Percentiles rank a stretch among this genome's conserved stretches.
These are phyloP conservation scores for Neurospora hispaniola DNA, from an alignment of 495 filamentous ascomycete species.

Conservation along the genomic window DNA sequence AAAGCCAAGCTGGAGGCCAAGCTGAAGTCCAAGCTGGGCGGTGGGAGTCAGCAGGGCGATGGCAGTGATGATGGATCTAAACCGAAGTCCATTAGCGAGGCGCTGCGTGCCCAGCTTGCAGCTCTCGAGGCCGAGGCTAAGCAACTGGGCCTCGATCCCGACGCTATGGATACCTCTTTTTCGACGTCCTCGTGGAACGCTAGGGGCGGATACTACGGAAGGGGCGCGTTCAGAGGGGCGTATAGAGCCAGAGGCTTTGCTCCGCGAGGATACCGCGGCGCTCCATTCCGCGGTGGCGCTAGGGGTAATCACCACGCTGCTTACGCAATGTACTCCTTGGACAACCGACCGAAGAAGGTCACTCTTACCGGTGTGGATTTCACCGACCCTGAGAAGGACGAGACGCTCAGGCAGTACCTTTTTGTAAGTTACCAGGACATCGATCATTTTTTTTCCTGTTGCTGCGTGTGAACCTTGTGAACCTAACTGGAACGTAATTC, in stretches of 20 bases:
- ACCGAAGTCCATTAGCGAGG: constrained; percentile 31
- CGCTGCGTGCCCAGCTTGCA: constrained; percentile 69
- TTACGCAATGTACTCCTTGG: constrained; percentile 64
- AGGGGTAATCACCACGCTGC: constrained; percentile 44
- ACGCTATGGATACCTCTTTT: constrained; percentile 31
- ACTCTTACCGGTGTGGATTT: constrained; percentile 61
- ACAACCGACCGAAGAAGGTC: constrained; percentile 76
- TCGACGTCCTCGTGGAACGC: constrained; percentile 22
- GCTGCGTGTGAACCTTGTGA: constrained; percentile 8
- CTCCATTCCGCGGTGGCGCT: constrained; percentile 38
- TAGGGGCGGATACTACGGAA: constrained; percentile 29
- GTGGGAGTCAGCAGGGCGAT: constrained; percentile 2
- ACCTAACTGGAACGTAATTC: background rate
- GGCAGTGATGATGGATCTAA: constrained; percentile 16
- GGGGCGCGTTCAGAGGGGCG: constrained; percentile 33
- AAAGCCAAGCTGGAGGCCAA: constrained; percentile 52
- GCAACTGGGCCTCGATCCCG: constrained; percentile 61
- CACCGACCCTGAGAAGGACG: constrained; percentile 58
- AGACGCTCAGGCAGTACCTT: constrained; percentile 73
- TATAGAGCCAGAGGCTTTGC: constrained; percentile 34
- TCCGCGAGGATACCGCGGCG: constrained; percentile 23
- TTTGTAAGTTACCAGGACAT: constrained; percentile 49
- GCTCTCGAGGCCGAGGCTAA: constrained; percentile 78
- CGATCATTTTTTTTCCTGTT: background rate
- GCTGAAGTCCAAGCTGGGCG: constrained; percentile 33